Evolutionary conservation across 2,329 filamentous ascomycete genomes (phyloP).

Genomic region (Claviceps citrina): DNA sequence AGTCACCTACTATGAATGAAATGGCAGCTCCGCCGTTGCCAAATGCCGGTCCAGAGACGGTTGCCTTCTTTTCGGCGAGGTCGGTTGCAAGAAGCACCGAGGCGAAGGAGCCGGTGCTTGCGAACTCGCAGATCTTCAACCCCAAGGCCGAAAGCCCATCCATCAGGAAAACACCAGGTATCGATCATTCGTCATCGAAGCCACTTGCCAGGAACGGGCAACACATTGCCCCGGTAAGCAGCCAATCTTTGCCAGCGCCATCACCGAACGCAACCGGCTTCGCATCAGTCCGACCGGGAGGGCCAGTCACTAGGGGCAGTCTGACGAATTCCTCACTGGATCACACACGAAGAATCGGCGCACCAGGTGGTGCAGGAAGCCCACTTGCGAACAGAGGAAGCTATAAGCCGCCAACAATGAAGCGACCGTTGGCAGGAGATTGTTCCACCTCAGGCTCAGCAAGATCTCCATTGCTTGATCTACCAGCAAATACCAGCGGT

Average conservation of each 20-base stretch:
- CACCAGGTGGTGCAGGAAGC: conserved; percentile 37
- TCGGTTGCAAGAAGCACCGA: conserved; percentile 18
- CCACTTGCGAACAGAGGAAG: conserved; percentile 42
- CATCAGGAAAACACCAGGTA: conserved; percentile 73
- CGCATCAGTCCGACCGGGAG: conserved; percentile 16
- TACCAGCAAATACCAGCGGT: conserved; percentile 28
- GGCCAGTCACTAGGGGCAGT: conserved; percentile 21
- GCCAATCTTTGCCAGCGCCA: conserved; percentile 12
- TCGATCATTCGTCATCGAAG: conserved; percentile 66
- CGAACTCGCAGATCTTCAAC: conserved; percentile 42
- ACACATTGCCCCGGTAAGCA: conserved; percentile 31
- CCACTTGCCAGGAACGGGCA: conserved; percentile 47
- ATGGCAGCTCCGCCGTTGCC: conserved; percentile 32
- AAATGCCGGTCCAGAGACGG: conserved; percentile 12
- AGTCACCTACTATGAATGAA: conserved; percentile 11
- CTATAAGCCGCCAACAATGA: conserved; percentile 45
- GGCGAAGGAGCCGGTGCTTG: conserved; percentile 16
- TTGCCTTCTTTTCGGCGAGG: conserved; percentile 7
- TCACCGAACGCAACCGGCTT: conserved; percentile 14
- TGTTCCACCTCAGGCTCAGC: conserved; percentile 9
- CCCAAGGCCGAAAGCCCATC: conserved; percentile 66
- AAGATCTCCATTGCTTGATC: conserved; percentile 34
- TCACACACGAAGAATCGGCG: conserved; percentile 41
- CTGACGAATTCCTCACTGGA: conserved; percentile 39
- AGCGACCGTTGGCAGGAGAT: conserved; percentile 28